Base-by-base conservation (phyloP, 2,329 filamentous ascomycete species). In the Trichoderma cornu-damae region DNA sequence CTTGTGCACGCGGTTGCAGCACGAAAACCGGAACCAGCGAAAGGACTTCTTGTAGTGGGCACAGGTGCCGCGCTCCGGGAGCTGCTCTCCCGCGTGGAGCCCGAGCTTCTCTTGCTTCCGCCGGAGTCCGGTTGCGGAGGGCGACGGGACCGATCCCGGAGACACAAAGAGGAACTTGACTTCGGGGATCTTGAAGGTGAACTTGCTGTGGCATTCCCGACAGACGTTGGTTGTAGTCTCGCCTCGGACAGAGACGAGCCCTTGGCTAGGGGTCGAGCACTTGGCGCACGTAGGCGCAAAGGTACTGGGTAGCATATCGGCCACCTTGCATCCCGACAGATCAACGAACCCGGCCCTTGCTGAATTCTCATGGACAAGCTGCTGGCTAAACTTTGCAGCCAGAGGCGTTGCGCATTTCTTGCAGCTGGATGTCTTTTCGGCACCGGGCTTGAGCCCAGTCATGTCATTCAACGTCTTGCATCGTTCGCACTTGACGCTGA, bases 311-410 rank as follows among this genome's bases (percentile, higher is more conserved):
- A 94, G 80, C 77, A 94, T 82, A 67, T 94, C 90, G 44, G 84
- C 78, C 7, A 89, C 80, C 5, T 83, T 86, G 71, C 88, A 92
- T 14, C 88, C 88, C 24, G 86, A 81, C 8, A 90, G 72, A 68
- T 94, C 89, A 58, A 95, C 72, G 68, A 92, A 92, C 4, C 90
- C 90, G 11, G 88, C 89, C 58, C 88, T 78, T n/a, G 81, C 79
- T 3, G 88, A 89, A 72, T 86, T 81, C 52, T 81, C 77, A 71
- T 94, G 90, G 61, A 94, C 82, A 57, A 90, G 72, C 67, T 90
- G 86, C 63, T 79, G 79, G 34, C 86, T 80, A 69, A 85, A 91
- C 53, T 68, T 76, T 44, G 79, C 75, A 1, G 73, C 72, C 30
- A 86, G 74, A 0, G 72, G 67, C 2, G 75, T 77, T 2, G 77